Evolutionary conservation across 208 protist species (phyloP).

Genomic region (Porcisia deanei): DNA sequence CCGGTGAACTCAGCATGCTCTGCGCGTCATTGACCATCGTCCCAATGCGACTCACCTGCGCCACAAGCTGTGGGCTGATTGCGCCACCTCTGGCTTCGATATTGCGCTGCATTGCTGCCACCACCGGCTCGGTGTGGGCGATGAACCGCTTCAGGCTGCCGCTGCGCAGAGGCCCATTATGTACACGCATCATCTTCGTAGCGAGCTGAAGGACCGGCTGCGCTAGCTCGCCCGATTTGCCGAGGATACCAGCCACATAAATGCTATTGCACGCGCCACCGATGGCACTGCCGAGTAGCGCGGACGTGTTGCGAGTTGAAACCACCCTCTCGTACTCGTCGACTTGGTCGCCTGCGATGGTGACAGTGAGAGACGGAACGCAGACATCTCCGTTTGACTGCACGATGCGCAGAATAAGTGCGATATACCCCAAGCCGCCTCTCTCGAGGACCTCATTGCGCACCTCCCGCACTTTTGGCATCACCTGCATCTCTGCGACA

Average conservation of each 20-base stretch:
- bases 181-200: constrained; percentile 30
- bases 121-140: constrained; percentile 34
- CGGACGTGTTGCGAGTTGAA: constrained; percentile 23
- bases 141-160: constrained; percentile 55
- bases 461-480: constrained; percentile 36
- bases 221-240: constrained; percentile 22
- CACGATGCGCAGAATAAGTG: constrained; percentile 34
- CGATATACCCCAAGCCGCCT: constrained; percentile 32
- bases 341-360: constrained; percentile 33
- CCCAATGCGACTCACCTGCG: constrained; percentile 35
- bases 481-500: constrained; percentile 29
- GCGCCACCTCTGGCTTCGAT: constrained; percentile 13
- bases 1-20: constrained; percentile 41
- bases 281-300: constrained; percentile 48
- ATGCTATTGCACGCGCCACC: constrained; percentile 56
- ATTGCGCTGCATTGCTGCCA: constrained; percentile 34
- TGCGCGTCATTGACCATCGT: constrained; percentile 50
- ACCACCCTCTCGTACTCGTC: constrained; percentile 34
- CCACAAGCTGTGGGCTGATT: constrained; percentile 28
- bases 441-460: constrained; percentile 30
- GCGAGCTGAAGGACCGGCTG: constrained; percentile 30
- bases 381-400: constrained; percentile 53
- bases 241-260: constrained; percentile 42
- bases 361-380: constrained; percentile 44
- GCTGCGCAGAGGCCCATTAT: constrained; percentile 38